phyloP scores from a whole-genome alignment of 2,329 filamentous ascomycete species.

The Ophiostoma sp. region DNA sequence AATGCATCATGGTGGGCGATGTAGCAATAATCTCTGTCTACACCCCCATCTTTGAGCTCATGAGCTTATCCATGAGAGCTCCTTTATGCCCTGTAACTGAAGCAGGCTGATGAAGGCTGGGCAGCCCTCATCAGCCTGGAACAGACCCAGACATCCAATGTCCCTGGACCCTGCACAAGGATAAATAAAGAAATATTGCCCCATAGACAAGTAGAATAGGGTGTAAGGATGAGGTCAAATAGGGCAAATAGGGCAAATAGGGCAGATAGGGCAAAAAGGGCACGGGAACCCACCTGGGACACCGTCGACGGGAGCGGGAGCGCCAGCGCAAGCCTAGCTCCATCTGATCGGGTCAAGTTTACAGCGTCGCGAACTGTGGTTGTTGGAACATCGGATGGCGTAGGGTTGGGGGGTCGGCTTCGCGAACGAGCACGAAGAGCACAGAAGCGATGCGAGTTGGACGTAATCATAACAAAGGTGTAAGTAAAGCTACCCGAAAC shows the following conservation, averaged over 20 bases:
- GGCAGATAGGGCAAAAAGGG: slow-evolving; percentile 13
- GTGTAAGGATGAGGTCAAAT: too few species aligned
- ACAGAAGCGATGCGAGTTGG: neutral
- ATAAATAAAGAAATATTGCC: neutral
- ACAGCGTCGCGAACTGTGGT: neutral
- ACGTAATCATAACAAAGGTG: neutral
- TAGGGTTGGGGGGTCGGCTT: too few species aligned
- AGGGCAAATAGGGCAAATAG: neutral
- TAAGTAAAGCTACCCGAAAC: too few species aligned
- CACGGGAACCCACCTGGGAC: slow-evolving; percentile 13
- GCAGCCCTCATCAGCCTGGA: neutral
- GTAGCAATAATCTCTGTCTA: neutral
- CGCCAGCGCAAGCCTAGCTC: slow-evolving; percentile 18
- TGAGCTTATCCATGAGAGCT: neutral
- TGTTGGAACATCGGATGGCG: neutral
- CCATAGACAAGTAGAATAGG: neutral
- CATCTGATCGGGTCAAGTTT: neutral
- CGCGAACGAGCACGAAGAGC: neutral
- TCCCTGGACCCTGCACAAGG: slow-evolving; percentile 12
- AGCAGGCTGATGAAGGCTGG: slow-evolving; percentile 5
- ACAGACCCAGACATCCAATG: slow-evolving; percentile 1
- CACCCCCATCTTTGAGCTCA: neutral
- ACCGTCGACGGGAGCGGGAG: slow-evolving; percentile 23
- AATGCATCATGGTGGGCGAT: too few species aligned
- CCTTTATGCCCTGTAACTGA: neutral